phyloP scores from a whole-genome alignment of 306 rosid genomes.

The Vicia sativa region DNA sequence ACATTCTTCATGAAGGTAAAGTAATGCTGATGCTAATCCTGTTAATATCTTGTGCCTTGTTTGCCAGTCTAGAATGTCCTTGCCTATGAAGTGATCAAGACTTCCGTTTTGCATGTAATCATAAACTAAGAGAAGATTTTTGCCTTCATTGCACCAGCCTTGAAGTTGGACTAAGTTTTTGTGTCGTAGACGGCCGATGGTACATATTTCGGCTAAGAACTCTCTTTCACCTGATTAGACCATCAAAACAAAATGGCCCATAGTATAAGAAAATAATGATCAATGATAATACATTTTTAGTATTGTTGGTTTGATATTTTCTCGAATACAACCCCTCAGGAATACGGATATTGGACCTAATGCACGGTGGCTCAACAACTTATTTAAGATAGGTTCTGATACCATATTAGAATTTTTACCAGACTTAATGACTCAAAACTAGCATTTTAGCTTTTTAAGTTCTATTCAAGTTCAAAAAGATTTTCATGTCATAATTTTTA shows the following conservation, averaged over 20 bases:
- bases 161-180: constrained; percentile 59
- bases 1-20: constrained; percentile 64
- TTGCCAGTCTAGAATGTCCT: constrained; percentile 49
- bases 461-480: neutral
- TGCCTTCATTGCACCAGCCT: constrained; percentile 58
- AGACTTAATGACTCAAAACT: neutral
- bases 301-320: neutral
- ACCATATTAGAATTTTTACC: neutral
- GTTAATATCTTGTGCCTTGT: constrained; percentile 52
- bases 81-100: constrained; percentile 53
- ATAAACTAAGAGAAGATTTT: constrained; percentile 49
- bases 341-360: neutral
- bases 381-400: neutral
- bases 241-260: neutral
- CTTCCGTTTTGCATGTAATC: constrained; percentile 69
- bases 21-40: constrained; percentile 59
- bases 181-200: constrained; percentile 62
- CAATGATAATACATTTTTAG: too few species aligned
- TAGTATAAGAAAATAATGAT: neutral
- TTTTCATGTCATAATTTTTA: neutral
- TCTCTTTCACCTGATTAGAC: constrained; percentile 58
- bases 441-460: neutral
- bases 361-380: neutral
- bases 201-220: constrained; percentile 62
- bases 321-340: neutral